Base-by-base conservation (phyloP, 495 filamentous ascomycete genomes). In the Hypoxylon lienhwacheense region DNA sequence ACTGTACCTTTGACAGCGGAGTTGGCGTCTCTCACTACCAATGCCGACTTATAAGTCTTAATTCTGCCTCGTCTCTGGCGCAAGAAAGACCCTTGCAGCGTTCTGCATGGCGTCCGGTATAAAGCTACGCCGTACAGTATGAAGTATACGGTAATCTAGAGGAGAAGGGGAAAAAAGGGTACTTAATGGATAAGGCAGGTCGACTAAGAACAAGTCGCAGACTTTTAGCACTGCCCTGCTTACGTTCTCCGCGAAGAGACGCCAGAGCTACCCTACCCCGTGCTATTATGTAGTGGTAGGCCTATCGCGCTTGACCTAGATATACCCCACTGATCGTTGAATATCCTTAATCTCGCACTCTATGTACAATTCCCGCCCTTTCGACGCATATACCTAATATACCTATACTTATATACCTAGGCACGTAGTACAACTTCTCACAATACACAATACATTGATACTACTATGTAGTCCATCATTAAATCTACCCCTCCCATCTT, bases 31-130 rank as follows among this genome's bases (percentile, higher is more conserved):
- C 41, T 41, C 32, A 25, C 41, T 55, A 49, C n/a, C n/a, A 51
- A 41, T 52, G 41, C 51, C 47, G 57, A 47, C 32, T 55, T 41
- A 50, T 49, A 46, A 61, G 45, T 47, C 34, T 36, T 41, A 41
- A 21, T 51, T 36, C 24, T 32, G 33, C 19, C 26, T 60, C 43
- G 40, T 28, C 24, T 53, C 25, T 34, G 21, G 21, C 45, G 21
- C 35, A 35, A 55, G 35, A 61, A n/a, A 56, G 52, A 52, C 58
- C 58, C 58, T 61, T 55, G 58, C 58, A 56, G 58, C n/a, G n/a
- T 28, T 55, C 43, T 42, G 58, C 58, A 48, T 52, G 52, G 39
- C 25, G 42, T 47, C 34, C 58, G 40, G 46, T 51, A 52, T 42
- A 46, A 41, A 47, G 39, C 51, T 42, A 42, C 51, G 39, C 40